Base-by-base conservation (phyloP, 2,329 filamentous ascomycete genomes). In the Colletotrichum sp. region DNA sequence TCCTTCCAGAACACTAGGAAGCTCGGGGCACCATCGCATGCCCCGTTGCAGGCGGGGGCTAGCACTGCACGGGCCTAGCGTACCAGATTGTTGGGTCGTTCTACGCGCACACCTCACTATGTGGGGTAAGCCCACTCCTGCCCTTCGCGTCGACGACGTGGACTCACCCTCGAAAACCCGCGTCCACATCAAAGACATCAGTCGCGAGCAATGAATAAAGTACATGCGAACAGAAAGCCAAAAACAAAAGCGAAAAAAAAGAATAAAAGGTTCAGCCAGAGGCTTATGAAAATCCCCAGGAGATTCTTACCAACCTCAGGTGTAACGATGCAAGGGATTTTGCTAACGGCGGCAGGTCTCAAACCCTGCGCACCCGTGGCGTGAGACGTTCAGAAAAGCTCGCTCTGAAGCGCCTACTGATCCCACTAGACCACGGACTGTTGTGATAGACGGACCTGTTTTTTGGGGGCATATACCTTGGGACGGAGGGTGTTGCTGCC, bases 231-330 rank as follows among this genome's bases (percentile, higher is more conserved):
- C 21, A 21, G 2, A 27, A 38, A 18, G 4, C n/a, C 6, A 7
- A 47, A 63, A 27, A 47, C 3, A 5, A 43, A 63, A 29, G 3
- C 16, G 27, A 5, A 38, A 29, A 27, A 21, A 36, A 43, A 29
- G 29, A 31, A n/a, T 3, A 36, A 63, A 72, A 58, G 69, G 57
- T 63, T 58, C 47, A 54, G n/a, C 33, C 34, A 34, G 13, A 16
- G 27, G 54, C 24, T 47, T 62, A 57, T 68, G 38, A 67, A 72
- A 72, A 63, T n/a, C 31, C 57, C 31, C 18, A 47, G 54, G 69
- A 67, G 38, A 67, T 55, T 67, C 29, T 67, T 67, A 67, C 69
- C 69, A 54, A 64, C 63, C 63, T 61, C 69, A 61, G 69, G 69
- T 61, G 54, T 67, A 66, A 58, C 61, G 61, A 70, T 66, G 68